Evolutionary conservation across 768 basidiomycete species (phyloP).

Genomic region (Agaricus sinodeliciosus): DNA sequence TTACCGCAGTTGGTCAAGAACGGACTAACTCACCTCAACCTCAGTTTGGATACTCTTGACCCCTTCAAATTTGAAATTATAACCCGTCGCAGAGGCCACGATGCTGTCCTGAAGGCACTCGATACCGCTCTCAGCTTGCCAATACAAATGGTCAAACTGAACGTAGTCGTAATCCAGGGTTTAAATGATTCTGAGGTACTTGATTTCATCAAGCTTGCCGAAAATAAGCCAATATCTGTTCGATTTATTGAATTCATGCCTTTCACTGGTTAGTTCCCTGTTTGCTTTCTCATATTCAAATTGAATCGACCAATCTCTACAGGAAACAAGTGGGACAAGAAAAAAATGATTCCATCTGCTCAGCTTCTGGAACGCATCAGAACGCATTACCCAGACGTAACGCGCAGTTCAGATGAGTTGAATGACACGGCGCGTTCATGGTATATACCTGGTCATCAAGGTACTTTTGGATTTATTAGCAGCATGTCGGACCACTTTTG

Average conservation of each 20-base stretch:
- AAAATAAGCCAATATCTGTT: conserved; percentile 54
- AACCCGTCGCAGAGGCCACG: conserved; percentile 72
- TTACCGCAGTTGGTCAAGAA: conserved; percentile 60
- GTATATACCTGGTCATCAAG: conserved; percentile 62
- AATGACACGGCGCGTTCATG: conserved; percentile 83
- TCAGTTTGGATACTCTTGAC: conserved; percentile 81
- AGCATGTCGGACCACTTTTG: conserved; percentile 96
- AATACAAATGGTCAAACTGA: conserved; percentile 66
- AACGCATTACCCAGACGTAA: conserved; percentile 39
- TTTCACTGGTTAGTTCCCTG: conserved; percentile 57
- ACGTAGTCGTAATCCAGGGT: conserved; percentile 77
- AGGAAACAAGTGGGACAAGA: conserved; percentile 85
- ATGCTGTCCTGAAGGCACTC: conserved; percentile 64
- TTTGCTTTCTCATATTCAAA: neutral
- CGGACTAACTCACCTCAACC: conserved; percentile 73
- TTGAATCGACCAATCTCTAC: conserved; percentile 5
- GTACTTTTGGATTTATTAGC: conserved; percentile 82
- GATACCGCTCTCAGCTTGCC: conserved; percentile 51
- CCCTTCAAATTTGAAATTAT: conserved; percentile 86
- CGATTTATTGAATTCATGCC: conserved; percentile 96
- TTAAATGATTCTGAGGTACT: conserved; percentile 77
- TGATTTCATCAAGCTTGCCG: conserved; percentile 75
- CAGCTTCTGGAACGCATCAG: conserved; percentile 51
- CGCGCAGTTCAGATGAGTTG: conserved; percentile 54
- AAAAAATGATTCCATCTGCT: conserved; percentile 75